A percentile compares a stretch with the other conserved stretches of the same genome.
Evolutionary conservation across 2,329 filamentous ascomycete genomes (phyloP).

Genomic region (Phyllosticta citrichinensis): DNA sequence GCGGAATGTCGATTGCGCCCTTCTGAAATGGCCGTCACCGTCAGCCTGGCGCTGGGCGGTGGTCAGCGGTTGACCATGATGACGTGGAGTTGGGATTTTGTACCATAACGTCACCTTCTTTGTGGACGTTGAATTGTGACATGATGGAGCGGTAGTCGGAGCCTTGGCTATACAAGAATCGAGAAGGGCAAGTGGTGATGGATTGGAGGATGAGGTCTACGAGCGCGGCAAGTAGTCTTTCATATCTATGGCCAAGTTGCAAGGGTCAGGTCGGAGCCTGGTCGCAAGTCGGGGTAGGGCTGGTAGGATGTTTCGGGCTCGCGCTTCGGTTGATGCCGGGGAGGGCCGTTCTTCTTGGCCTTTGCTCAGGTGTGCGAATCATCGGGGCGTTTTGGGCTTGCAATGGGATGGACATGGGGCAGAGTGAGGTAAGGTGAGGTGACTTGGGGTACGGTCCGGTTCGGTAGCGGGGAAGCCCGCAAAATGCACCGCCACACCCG

Average conservation of each 20-base stretch:
- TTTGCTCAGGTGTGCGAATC: neutral
- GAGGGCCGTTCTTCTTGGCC: neutral
- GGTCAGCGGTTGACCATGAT: neutral
- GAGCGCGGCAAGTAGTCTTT: neutral
- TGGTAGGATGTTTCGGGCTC: neutral
- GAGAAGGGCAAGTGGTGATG: no score
- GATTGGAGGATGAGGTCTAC: no score
- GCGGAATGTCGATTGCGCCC: conserved; percentile 47
- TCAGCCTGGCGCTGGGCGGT: conserved; percentile 18
- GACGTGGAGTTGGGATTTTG: neutral
- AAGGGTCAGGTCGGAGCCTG: neutral
- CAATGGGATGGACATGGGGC: no score
- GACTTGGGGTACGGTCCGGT: neutral
- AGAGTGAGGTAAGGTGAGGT: neutral
- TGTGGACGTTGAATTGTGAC: neutral
- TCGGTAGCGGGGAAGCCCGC: no score
- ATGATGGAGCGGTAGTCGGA: neutral
- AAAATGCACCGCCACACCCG: neutral
- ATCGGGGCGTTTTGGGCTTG: neutral
- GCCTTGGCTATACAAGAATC: neutral
- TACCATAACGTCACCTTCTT: neutral
- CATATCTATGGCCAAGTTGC: neutral
- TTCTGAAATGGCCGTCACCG: conserved; percentile 46
- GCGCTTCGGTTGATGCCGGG: neutral
- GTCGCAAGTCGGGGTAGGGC: neutral